These are phyloP conservation scores for Wilcoxina mikolae DNA, from an alignment of 495 filamentous ascomycete genomes.

Conservation along the genomic window DNA sequence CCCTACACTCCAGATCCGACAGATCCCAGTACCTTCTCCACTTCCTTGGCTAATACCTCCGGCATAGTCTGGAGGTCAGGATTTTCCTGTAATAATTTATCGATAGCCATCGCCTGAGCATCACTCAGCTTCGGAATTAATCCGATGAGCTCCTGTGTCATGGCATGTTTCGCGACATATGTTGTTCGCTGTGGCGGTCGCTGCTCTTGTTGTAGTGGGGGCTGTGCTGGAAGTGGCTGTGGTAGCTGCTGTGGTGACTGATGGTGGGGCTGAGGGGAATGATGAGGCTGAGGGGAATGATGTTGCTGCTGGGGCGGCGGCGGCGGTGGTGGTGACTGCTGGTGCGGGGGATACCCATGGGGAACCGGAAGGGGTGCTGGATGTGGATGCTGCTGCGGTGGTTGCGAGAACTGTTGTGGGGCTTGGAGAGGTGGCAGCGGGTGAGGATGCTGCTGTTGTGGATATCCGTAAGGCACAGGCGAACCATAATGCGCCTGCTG, in stretches of 20 bases:
- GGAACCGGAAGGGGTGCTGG: not conserved
- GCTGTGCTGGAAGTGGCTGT: not conserved
- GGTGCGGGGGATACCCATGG: constrained; percentile 9
- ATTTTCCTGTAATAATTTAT: constrained; percentile 25
- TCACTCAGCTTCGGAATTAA: constrained; percentile 22
- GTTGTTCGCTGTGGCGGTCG: constrained; percentile 10
- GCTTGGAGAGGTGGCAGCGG: not conserved
- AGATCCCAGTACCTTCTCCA: constrained; percentile 13
- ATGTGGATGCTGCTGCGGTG: constrained; percentile 5
- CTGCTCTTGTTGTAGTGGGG: constrained; percentile 2
- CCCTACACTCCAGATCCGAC: not conserved
- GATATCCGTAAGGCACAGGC: not conserved
- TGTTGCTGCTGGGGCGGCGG: constrained; percentile 11
- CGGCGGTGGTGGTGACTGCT: constrained; percentile 15
- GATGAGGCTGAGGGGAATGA: not conserved
- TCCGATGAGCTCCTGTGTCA: constrained; percentile 24
- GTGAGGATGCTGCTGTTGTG: not conserved
- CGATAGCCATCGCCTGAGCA: constrained; percentile 23
- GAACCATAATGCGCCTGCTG: not conserved
- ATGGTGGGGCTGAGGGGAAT: not conserved
- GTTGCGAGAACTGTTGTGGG: constrained; percentile 9
- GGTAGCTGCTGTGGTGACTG: not conserved
- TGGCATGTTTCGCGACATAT: constrained; percentile 9
- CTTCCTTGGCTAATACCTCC: constrained; percentile 21
- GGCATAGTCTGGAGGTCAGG: constrained; percentile 24